These are phyloP conservation scores for Penicillium soppii DNA, from an alignment of 495 filamentous ascomycete species.

Conservation along the genomic window DNA sequence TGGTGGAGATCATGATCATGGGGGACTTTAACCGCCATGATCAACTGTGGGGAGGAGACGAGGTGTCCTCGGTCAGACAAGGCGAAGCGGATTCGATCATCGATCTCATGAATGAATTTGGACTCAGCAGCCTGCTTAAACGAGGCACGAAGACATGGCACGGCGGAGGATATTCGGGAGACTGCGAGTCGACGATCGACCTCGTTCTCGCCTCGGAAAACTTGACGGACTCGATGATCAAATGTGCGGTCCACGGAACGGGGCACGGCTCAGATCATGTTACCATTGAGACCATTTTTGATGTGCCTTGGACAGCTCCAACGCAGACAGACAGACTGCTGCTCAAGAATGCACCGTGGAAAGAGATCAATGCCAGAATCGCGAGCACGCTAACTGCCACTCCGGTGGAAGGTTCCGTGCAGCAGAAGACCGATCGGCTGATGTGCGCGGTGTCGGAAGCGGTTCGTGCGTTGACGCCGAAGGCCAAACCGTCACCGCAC, in stretches of 20 bases:
- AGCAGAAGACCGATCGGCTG: no score
- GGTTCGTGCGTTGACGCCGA: no score
- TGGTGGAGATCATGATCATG: no score
- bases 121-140: constrained; percentile 28
- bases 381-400: no score
- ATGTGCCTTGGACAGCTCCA: constrained; percentile 9
- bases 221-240: constrained; percentile 18
- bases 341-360: constrained; percentile 22
- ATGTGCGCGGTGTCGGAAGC: no score
- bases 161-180: constrained; percentile 12
- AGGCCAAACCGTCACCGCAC: constrained; percentile 15
- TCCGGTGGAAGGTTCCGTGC: no score
- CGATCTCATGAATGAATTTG: constrained; percentile 31
- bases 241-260: constrained; percentile 24
- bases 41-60: constrained; percentile 38
- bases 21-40: no score
- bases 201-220: no score
- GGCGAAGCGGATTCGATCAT: constrained; percentile 37
- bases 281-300: constrained; percentile 31
- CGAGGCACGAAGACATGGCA: constrained; percentile 33
- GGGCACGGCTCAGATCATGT: constrained; percentile 36
- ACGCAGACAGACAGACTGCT: no score
- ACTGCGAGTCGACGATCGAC: no score
- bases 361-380: no score
- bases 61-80: constrained; percentile 24